Percentiles rank a stretch among this genome's conserved stretches.
These are phyloP conservation scores for Yarrowia sp. DNA, from an alignment of 805 yeast genomes.

Conservation along the genomic window DNA sequence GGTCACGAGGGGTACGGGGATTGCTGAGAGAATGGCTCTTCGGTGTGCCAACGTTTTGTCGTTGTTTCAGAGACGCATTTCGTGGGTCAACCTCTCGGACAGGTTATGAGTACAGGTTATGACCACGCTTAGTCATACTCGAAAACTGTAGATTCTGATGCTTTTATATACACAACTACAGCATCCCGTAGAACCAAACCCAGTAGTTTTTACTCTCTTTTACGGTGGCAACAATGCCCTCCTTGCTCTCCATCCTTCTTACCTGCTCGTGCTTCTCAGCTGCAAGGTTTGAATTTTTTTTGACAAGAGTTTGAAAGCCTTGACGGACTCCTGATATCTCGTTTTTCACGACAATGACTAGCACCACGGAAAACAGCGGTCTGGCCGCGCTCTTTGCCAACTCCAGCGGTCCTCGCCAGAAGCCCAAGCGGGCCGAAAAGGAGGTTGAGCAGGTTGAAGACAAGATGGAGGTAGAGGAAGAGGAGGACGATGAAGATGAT, in stretches of 20 bases:
- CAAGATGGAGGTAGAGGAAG: neutral
- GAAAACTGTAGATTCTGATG: too few relatives aligned
- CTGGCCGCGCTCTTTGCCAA: conserved; percentile 33
- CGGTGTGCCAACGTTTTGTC: too few relatives aligned
- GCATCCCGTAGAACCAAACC: neutral
- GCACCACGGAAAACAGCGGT: conserved; percentile 25
- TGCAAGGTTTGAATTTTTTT: conserved; percentile 36
- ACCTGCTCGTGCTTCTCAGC: neutral
- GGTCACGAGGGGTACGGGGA: too few relatives aligned
- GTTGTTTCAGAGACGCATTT: too few relatives aligned
- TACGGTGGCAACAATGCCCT: too few relatives aligned
- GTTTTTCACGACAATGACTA: conserved; percentile 15
- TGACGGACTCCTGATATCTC: too few relatives aligned
- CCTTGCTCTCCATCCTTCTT: neutral
- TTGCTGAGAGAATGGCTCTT: too few relatives aligned
- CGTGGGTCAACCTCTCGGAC: too few relatives aligned
- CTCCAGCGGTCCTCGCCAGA: conserved; percentile 31
- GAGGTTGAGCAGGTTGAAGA: neutral
- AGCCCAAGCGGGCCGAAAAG: conserved; percentile 12
- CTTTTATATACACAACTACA: neutral
- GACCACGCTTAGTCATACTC: too few relatives aligned
- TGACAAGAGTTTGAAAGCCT: neutral
- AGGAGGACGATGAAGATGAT: neutral
- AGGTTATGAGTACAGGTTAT: too few relatives aligned
- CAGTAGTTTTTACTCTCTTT: too few relatives aligned